phyloP scores from a whole-genome alignment of 306 rosid genomes.

The Citrullus colocynthis region DNA sequence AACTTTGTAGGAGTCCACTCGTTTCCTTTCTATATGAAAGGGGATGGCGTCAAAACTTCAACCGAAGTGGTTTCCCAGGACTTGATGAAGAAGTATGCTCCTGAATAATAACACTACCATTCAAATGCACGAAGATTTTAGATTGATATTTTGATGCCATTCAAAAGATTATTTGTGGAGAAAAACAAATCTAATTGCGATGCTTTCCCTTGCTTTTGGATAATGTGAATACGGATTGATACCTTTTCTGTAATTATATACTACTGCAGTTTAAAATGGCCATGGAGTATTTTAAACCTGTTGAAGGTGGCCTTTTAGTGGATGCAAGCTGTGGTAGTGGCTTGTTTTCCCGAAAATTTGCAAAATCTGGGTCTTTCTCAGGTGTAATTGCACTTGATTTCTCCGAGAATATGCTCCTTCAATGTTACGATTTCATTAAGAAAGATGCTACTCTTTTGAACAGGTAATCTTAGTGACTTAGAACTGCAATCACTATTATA shows the following conservation, averaged over 20 bases:
- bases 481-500: neutral
- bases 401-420: conserved; percentile 93
- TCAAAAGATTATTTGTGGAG: neutral
- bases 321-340: conserved; percentile 96
- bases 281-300: conserved; percentile 64
- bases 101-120: neutral
- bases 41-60: conserved; percentile 97
- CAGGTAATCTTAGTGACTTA: conserved; percentile 21
- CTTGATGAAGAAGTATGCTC: conserved; percentile 76
- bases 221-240: neutral
- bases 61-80: conserved; percentile 82
- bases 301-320: conserved; percentile 62
- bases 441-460: conserved; percentile 44
- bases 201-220: neutral
- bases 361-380: conserved; percentile 55
- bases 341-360: conserved; percentile 76
- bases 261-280: conserved; percentile 72
- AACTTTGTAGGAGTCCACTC: conserved; percentile 61
- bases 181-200: neutral
- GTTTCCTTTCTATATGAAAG: conserved; percentile 93
- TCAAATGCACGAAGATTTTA: neutral
- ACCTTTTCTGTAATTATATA: neutral
- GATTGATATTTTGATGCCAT: neutral
- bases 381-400: conserved; percentile 77
- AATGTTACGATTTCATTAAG: conserved; percentile 70